A percentile compares a stretch with the other conserved stretches of the same genome.
These are phyloP conservation scores for Tetragonia tetragonoides DNA, from an alignment of 148 eudicot species.

Conservation along the genomic window DNA sequence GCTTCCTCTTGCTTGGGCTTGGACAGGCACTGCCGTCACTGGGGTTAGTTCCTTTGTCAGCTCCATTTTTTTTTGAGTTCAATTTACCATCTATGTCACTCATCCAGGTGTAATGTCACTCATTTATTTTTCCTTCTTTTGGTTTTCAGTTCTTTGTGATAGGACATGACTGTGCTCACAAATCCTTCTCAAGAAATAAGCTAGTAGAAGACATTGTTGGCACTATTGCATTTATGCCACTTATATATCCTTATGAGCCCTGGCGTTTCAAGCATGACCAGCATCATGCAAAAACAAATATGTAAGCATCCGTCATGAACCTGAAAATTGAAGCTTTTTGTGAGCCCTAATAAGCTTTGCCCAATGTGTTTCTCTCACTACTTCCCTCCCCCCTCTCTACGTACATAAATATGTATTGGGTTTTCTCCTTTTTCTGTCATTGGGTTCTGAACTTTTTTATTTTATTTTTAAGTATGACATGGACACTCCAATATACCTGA, in stretches of 20 bases:
- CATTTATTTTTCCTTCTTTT: conserved; percentile 27
- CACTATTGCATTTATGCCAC: conserved; percentile 83
- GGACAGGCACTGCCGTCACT: conserved; percentile 91
- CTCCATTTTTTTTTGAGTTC: not conserved
- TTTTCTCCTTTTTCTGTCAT: not conserved
- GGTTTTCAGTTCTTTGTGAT: conserved; percentile 76
- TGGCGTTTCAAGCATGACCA: conserved; percentile 97
- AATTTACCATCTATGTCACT: conserved; percentile 13
- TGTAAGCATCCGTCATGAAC: conserved; percentile 39
- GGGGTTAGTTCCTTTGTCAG: conserved; percentile 57
- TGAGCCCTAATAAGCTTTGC: conserved; percentile 2
- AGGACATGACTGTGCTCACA: conserved; percentile 99
- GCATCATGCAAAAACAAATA: conserved; percentile 96
- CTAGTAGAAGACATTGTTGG: conserved; percentile 91
- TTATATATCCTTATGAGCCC: conserved; percentile 96
- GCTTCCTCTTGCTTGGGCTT: conserved; percentile 97
- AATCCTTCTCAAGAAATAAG: conserved; percentile 90
- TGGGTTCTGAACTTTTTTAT: not conserved
- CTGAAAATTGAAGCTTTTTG: not conserved
- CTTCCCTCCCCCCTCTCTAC: not conserved
- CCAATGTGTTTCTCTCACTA: conserved; percentile 1
- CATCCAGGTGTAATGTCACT: conserved; percentile 9
- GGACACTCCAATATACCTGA: no score
- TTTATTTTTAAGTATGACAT: no score
- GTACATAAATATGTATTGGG: not conserved